Evolutionary conservation across 2,329 filamentous ascomycete species (phyloP).

Genomic region (Gaeumannomyces tritici): DNA sequence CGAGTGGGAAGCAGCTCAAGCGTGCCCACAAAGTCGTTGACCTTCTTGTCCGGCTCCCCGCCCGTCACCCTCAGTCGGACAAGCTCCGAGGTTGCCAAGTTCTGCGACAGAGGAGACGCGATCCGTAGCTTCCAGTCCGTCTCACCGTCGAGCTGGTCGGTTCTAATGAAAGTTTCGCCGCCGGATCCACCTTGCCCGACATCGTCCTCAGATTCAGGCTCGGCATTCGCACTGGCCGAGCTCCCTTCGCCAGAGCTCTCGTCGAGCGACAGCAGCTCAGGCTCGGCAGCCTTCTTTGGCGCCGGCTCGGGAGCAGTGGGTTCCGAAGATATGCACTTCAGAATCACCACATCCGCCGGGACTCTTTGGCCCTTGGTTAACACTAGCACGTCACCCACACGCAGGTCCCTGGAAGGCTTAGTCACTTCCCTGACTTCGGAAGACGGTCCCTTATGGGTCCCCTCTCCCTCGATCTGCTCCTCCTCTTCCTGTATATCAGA

Average conservation of each 20-base stretch:
- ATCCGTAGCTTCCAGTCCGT: constrained; percentile 97
- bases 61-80: constrained; percentile 63
- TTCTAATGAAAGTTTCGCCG: constrained; percentile 93
- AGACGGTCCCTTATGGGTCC: constrained; percentile 27
- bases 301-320: constrained; percentile 16
- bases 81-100: constrained; percentile 63
- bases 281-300: constrained; percentile 19
- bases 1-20: constrained; percentile 60
- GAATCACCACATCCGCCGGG: constrained; percentile 85
- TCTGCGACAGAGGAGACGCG: constrained; percentile 77
- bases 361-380: constrained; percentile 86
- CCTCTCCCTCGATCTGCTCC: constrained; percentile 37
- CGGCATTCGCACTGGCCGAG: constrained; percentile 21
- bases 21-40: constrained; percentile 92
- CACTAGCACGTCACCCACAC: constrained; percentile 92
- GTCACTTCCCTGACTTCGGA: constrained; percentile 54
- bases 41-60: constrained; percentile 83
- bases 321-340: constrained; percentile 55
- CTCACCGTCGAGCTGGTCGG: constrained; percentile 93
- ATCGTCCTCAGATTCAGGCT: constrained; percentile 13
- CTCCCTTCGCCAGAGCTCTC: constrained; percentile 14
- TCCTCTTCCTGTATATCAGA: constrained; percentile 65
- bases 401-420: constrained; percentile 79
- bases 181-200: constrained; percentile 27
- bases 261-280: constrained; percentile 29